Percentiles rank a stretch among this genome's conserved stretches.
Conservation (phyloP, 163 green algal genomes). For the Chlamydomonas reinhardtii region DNA sequence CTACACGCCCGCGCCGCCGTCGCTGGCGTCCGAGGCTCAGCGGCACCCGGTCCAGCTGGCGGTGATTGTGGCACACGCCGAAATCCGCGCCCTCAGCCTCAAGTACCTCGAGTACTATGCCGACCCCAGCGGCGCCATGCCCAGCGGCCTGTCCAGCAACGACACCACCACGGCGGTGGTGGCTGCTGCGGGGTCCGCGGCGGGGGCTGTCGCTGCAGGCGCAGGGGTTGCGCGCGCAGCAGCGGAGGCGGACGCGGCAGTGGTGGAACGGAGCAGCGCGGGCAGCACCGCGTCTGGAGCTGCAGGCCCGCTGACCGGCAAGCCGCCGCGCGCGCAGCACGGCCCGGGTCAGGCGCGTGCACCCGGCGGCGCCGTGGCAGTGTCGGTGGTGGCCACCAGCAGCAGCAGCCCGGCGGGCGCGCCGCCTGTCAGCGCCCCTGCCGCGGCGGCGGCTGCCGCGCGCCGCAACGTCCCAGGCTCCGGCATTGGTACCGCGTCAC, state of each 20-base stretch:
- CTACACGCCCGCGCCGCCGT: not conserved
- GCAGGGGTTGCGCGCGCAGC: not conserved
- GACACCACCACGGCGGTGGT: not conserved
- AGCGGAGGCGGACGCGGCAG: too few species aligned
- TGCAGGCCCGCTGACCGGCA: too few species aligned
- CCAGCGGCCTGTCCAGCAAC: conserved; percentile 10
- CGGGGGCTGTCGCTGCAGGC: not conserved
- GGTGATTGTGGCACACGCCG: not conserved
- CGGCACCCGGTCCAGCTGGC: conserved; percentile 7
- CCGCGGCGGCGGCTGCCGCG: too few species aligned
- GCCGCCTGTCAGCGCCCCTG: too few species aligned
- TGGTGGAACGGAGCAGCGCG: too few species aligned
- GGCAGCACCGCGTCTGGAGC: too few species aligned
- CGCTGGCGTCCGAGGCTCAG: not conserved
- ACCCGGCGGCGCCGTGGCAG: too few species aligned
- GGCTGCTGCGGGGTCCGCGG: not conserved
- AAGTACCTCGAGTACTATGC: conserved; percentile 29
- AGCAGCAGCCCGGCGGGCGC: too few species aligned
- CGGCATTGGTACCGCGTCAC: not conserved
- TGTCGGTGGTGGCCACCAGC: too few species aligned
- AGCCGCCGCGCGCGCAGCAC: too few species aligned
- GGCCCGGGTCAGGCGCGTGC: too few species aligned
- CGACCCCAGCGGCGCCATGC: conserved; percentile 26
- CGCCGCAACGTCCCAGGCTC: too few species aligned
- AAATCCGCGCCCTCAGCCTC: conserved; percentile 2